Conservation (phyloP, 257 asterid genomes). For the Scutellaria barbata region DNA sequence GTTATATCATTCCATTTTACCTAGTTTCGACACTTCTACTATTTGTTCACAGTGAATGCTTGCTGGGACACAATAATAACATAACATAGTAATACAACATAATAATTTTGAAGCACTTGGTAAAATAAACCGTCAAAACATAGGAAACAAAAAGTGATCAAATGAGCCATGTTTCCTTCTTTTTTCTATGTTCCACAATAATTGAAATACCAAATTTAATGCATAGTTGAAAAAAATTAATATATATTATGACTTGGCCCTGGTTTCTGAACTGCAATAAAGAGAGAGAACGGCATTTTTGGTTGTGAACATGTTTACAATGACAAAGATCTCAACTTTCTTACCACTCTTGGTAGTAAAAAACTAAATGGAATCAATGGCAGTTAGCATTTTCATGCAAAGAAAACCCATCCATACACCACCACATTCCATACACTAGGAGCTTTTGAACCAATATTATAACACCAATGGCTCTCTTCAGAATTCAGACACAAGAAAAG, state of each 20-base stretch:
- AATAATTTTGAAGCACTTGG: background rate
- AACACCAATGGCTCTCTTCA: conserved; percentile 1
- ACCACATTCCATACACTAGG: conserved; percentile 25
- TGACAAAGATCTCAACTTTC: conserved; percentile 3
- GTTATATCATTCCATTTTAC: no score
- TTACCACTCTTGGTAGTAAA: background rate
- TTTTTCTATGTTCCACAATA: background rate
- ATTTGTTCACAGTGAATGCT: no score
- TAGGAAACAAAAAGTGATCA: background rate
- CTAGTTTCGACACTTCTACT: no score
- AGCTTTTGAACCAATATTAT: conserved; percentile 24
- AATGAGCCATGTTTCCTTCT: background rate
- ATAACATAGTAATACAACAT: no score
- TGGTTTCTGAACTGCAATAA: background rate
- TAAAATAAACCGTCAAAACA: background rate
- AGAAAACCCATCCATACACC: background rate
- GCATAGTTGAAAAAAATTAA: no score
- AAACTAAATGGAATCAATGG: background rate
- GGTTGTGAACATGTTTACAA: background rate
- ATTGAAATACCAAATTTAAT: background rate
- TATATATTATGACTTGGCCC: background rate
- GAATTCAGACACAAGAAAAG: conserved; percentile 24
- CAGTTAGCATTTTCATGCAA: conserved; percentile 3
- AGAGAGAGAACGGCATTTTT: background rate
- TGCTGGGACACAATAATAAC: no score